Conservation (phyloP, 768 basidiomycete species). For the Mycena olivaceomarginata region DNA sequence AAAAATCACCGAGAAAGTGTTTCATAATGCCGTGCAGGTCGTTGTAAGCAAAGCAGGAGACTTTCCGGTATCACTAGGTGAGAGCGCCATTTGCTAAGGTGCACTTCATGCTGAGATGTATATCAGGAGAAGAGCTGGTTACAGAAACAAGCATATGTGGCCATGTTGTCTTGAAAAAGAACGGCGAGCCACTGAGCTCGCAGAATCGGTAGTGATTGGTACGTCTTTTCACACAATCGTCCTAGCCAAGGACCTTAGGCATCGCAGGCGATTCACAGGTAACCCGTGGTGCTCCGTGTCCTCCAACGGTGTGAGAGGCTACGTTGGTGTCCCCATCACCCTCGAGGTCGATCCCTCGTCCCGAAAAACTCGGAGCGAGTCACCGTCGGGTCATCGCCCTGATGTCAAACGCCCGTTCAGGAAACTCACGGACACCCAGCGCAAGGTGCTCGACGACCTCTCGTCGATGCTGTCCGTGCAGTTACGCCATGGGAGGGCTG, state of each 20-base stretch:
- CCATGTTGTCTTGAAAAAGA: constrained; percentile 36
- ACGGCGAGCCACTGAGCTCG: constrained; percentile 23
- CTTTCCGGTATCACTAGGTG: not conserved
- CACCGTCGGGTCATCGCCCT: constrained; percentile 34
- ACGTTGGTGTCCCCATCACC: constrained; percentile 32
- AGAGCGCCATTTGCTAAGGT: too few species aligned
- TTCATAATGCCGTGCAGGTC: constrained; percentile 36
- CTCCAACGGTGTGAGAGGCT: constrained; percentile 11
- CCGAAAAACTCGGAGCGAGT: constrained; percentile 7
- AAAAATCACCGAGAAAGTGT: not conserved
- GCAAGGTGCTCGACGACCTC: constrained; percentile 28
- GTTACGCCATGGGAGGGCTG: constrained; percentile 37
- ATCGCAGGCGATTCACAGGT: constrained; percentile 18
- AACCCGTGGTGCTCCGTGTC: constrained; percentile 21
- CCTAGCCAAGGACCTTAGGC: not conserved
- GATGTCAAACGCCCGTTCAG: constrained; percentile 17
- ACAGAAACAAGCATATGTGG: constrained; percentile 37
- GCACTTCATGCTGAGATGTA: too few species aligned
- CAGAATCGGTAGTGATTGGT: constrained; percentile 24
- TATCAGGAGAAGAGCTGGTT: constrained; percentile 15
- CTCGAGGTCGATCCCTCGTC: constrained; percentile 21
- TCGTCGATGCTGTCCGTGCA: constrained; percentile 24
- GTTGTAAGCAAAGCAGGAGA: not conserved
- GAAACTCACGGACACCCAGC: constrained; percentile 13
- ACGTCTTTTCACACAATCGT: not conserved